Evolutionary conservation across 495 filamentous ascomycete genomes (phyloP).

Genomic region (Aspergillus mulundensis): DNA sequence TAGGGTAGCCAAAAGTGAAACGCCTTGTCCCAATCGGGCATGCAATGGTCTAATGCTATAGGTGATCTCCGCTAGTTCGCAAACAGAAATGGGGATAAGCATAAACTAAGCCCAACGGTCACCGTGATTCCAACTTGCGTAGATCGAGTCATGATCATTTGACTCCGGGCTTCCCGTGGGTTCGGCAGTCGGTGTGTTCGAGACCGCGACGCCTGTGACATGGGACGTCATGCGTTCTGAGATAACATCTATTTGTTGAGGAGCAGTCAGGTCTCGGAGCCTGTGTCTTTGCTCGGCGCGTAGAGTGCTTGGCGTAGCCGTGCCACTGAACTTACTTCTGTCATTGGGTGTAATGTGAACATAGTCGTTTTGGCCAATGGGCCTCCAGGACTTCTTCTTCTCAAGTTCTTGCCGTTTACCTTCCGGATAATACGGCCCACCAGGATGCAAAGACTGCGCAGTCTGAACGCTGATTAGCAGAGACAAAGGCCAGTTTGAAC

Average conservation of each 20-base stretch:
- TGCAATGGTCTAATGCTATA: neutral
- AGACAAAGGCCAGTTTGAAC: slow-evolving; percentile 29
- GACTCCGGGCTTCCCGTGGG: neutral
- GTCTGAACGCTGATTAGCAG: slow-evolving; percentile 38
- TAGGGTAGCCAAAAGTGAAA: neutral
- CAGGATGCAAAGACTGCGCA: slow-evolving; percentile 49
- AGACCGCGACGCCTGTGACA: neutral
- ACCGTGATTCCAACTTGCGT: slow-evolving; percentile 15
- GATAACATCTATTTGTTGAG: slow-evolving; percentile 5
- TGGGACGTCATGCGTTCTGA: neutral
- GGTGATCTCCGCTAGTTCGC: neutral
- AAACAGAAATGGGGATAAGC: slow-evolving; percentile 12
- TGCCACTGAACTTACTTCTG: slow-evolving; percentile 16
- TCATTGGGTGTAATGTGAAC: slow-evolving; percentile 7
- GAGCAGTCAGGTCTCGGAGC: slow-evolving; percentile 8
- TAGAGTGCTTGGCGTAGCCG: neutral
- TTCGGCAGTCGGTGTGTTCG: neutral
- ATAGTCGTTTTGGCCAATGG: slow-evolving; percentile 1
- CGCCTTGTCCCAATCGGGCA: neutral
- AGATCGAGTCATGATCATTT: slow-evolving; percentile 8
- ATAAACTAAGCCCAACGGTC: slow-evolving; percentile 18
- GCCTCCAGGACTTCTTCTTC: slow-evolving; percentile 1
- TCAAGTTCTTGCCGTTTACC: slow-evolving; percentile 17
- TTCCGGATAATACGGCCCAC: slow-evolving; percentile 45
- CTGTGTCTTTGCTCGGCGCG: neutral